Evolutionary conservation across 495 filamentous ascomycete genomes (phyloP).

Genomic region (Annulohypoxylon bovei): DNA sequence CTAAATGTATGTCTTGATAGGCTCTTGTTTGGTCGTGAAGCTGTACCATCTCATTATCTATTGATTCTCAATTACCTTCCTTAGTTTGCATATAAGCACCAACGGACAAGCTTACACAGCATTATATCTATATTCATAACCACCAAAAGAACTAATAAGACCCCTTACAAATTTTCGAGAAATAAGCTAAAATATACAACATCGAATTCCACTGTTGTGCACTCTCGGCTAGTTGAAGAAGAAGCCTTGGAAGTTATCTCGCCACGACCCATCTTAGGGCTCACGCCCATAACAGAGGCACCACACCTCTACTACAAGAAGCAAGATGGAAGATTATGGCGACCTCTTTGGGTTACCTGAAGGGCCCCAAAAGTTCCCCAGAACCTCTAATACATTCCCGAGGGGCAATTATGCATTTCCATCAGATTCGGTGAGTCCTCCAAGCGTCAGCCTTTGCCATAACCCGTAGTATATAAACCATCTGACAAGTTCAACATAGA

Average conservation of each 20-base stretch:
- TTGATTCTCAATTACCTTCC: neutral
- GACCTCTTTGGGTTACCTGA: neutral
- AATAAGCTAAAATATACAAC: neutral
- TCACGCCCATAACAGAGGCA: neutral
- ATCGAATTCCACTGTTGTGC: neutral
- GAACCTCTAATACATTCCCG: too few relatives aligned
- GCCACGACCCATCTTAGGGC: neutral
- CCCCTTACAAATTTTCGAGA: too few relatives aligned
- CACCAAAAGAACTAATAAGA: neutral
- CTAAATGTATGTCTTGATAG: neutral
- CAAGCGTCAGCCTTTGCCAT: too few relatives aligned
- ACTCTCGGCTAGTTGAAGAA: neutral
- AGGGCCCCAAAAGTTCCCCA: neutral
- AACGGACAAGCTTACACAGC: constrained; percentile 3
- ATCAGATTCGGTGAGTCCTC: too few relatives aligned
- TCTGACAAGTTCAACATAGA: too few relatives aligned
- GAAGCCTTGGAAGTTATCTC: neutral
- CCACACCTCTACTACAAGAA: neutral
- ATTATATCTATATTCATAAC: neutral
- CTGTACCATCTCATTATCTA: neutral
- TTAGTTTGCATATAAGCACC: neutral
- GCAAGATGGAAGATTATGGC: neutral
- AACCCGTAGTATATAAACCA: too few relatives aligned
- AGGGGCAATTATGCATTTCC: too few relatives aligned
- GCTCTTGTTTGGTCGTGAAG: constrained; percentile 15